Evolutionary conservation across 352 stramenopile species (phyloP).

Genomic region (Pseudoperonospora humuli): DNA sequence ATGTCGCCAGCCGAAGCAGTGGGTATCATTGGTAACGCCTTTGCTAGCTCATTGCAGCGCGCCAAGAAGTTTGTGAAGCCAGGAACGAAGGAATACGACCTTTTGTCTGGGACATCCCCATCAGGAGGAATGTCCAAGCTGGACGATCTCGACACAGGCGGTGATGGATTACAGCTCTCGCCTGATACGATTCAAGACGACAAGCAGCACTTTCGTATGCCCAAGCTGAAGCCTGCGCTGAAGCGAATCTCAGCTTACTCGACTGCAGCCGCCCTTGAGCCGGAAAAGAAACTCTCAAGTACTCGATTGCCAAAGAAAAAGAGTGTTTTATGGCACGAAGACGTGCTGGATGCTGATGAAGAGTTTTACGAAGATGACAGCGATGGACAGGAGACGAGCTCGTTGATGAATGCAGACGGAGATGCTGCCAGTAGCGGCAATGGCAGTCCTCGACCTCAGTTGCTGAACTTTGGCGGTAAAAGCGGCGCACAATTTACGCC

Average conservation of each 20-base stretch:
- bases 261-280: conserved; percentile 34
- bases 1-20: conserved; percentile 56
- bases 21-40: conserved; percentile 49
- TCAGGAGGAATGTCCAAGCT: conserved; percentile 40
- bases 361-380: conserved; percentile 65
- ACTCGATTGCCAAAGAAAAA: conserved; percentile 39
- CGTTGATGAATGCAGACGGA: conserved; percentile 38
- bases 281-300: conserved; percentile 26
- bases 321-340: conserved; percentile 60
- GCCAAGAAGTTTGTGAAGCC: conserved; percentile 53
- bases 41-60: conserved; percentile 47
- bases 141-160: conserved; percentile 71
- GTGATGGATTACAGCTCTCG: conserved; percentile 76
- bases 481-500: conserved; percentile 45
- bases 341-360: conserved; percentile 69
- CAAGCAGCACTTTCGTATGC: conserved; percentile 51
- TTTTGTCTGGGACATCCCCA: conserved; percentile 44
- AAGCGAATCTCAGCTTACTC: conserved; percentile 76
- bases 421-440: conserved; percentile 16
- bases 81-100: conserved; percentile 61
- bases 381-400: conserved; percentile 39
- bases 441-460: conserved; percentile 28
- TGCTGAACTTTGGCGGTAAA: conserved; percentile 52
- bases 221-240: conserved; percentile 45
- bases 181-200: conserved; percentile 50